Conservation (phyloP, 106 monocot species). For the Dactylorhiza incarnata region DNA sequence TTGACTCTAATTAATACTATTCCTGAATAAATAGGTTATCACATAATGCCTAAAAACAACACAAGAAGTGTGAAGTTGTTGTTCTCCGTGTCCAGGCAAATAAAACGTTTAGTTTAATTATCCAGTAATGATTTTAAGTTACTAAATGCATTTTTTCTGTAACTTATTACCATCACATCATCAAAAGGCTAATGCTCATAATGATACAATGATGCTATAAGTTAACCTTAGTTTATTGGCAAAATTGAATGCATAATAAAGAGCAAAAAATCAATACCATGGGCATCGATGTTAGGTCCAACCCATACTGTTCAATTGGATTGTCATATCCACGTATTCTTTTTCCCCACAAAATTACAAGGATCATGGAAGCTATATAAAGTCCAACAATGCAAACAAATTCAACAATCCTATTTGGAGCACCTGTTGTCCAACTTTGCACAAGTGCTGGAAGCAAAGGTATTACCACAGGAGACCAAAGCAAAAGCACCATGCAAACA, state of each 20-base stretch:
- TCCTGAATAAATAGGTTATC: neutral
- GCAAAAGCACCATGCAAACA: conserved; percentile 62
- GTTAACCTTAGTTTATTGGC: neutral
- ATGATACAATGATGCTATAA: neutral
- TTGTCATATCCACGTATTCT: conserved; percentile 83
- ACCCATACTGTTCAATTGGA: conserved; percentile 84
- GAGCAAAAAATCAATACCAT: conserved; percentile 36
- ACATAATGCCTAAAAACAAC: neutral
- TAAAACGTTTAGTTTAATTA: neutral
- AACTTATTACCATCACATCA: neutral
- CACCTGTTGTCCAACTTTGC: conserved; percentile 60
- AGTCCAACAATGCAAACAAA: conserved; percentile 64
- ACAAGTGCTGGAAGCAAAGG: conserved; percentile 78
- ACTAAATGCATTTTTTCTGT: neutral
- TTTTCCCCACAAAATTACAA: conserved; percentile 88
- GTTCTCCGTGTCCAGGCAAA: neutral
- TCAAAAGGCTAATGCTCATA: neutral
- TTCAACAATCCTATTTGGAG: conserved; percentile 48
- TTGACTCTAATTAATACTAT: neutral
- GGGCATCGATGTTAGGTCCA: conserved; percentile 36
- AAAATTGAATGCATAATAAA: neutral
- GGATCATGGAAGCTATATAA: conserved; percentile 57
- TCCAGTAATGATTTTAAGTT: neutral
- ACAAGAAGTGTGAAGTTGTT: neutral
- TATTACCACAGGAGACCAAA: conserved; percentile 96